phyloP scores from a whole-genome alignment of 768 basidiomycete species.

The Botryobasidium botryosum region DNA sequence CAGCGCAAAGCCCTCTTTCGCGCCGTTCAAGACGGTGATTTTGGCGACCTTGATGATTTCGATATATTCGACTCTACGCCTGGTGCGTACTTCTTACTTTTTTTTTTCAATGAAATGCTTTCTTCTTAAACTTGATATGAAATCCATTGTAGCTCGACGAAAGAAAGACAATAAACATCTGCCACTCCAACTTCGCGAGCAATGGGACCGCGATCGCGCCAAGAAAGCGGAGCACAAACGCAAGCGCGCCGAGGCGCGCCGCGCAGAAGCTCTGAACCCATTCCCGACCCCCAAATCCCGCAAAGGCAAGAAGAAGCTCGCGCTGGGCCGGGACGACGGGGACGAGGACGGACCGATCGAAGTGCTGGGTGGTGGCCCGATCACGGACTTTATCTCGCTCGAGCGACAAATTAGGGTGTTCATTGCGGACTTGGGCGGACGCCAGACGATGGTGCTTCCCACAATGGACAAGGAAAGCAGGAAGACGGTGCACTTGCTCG shows the following conservation, averaged over 20 bases:
- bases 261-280: constrained; percentile 45
- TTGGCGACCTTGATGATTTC: constrained; percentile 13
- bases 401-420: constrained; percentile 57
- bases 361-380: too few relatives aligned
- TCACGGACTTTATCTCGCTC: constrained; percentile 50
- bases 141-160: constrained; percentile 24
- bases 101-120: background rate
- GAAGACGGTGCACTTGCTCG: constrained; percentile 63
- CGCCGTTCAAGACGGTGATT: constrained; percentile 39
- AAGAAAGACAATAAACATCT: constrained; percentile 27
- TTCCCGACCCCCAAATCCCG: constrained; percentile 37
- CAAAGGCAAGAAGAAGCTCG: constrained; percentile 29
- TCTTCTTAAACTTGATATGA: background rate
- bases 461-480: constrained; percentile 60
- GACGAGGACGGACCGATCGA: constrained; percentile 32
- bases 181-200: constrained; percentile 39
- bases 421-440: constrained; percentile 35
- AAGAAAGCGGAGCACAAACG: constrained; percentile 68
- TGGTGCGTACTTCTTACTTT: background rate
- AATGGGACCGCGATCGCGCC: constrained; percentile 67
- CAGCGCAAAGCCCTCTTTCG: constrained; percentile 39
- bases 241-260: constrained; percentile 37
- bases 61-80: constrained; percentile 35
- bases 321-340: constrained; percentile 38
- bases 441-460: constrained; percentile 45